A percentile compares a stretch with the other conserved stretches of the same genome.
These are phyloP conservation scores for Nothophytophthora sp. DNA, from an alignment of 352 stramenopile species.

Conservation along the genomic window DNA sequence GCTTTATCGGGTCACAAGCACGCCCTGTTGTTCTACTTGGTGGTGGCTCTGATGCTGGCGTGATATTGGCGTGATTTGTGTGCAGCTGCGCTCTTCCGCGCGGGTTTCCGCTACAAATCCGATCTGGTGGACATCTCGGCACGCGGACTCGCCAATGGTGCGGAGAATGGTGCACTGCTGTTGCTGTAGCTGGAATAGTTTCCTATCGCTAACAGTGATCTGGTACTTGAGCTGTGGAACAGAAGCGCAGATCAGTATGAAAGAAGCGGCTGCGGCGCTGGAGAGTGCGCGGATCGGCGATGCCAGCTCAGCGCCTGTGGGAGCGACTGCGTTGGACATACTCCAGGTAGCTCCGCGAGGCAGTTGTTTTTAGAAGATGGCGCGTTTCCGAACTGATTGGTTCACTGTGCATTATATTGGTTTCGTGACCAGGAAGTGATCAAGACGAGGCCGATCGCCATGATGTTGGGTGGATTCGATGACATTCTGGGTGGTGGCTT, in stretches of 20 bases:
- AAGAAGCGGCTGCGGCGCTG: slow-evolving; percentile 34
- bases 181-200: neutral
- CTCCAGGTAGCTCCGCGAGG: slow-evolving; percentile 29
- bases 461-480: slow-evolving; percentile 49
- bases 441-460: slow-evolving; percentile 37
- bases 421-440: slow-evolving; percentile 26
- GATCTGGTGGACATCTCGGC: slow-evolving; percentile 53
- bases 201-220: neutral
- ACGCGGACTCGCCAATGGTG: slow-evolving; percentile 63
- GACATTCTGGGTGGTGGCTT: slow-evolving; percentile 65
- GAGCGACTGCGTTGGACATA: slow-evolving; percentile 44
- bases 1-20: neutral
- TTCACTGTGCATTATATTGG: neutral
- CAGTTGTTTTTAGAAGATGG: neutral
- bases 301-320: slow-evolving; percentile 12
- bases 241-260: slow-evolving; percentile 46
- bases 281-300: slow-evolving; percentile 18
- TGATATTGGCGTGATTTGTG: neutral
- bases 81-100: slow-evolving; percentile 58
- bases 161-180: neutral
- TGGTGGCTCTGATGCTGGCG: neutral
- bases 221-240: neutral
- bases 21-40: neutral
- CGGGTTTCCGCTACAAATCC: slow-evolving; percentile 58
- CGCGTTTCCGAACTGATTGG: neutral